These are phyloP conservation scores for Pelargonium cotyledonis DNA, from an alignment of 441 rosid species.

Conservation along the genomic window DNA sequence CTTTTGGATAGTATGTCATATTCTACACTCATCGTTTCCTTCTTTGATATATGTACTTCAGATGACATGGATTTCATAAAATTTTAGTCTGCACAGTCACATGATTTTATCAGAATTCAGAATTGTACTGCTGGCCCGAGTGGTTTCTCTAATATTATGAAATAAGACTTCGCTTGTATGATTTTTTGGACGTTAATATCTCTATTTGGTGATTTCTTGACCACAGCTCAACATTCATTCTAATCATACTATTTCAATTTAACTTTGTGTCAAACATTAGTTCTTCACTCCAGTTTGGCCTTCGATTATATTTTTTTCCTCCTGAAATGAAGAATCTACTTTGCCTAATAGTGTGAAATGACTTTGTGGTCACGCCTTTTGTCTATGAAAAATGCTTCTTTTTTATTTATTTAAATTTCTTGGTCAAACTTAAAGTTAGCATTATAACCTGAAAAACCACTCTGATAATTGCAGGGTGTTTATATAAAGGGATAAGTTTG, in stretches of 20 bases:
- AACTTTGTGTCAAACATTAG: slow-evolving; percentile 6
- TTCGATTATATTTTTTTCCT: background rate
- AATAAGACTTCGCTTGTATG: background rate
- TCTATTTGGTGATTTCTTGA: slow-evolving; percentile 7
- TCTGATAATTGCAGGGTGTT: background rate
- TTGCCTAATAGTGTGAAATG: no score
- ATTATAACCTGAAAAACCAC: background rate
- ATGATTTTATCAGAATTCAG: background rate
- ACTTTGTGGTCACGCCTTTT: no score
- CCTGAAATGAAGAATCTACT: background rate
- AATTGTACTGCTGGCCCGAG: background rate
- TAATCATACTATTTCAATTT: background rate
- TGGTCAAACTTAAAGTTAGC: background rate
- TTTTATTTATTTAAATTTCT: no score
- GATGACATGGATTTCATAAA: background rate
- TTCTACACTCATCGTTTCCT: slow-evolving; percentile 11
- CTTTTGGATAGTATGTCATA: slow-evolving; percentile 79
- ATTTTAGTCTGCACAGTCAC: background rate
- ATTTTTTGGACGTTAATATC: background rate
- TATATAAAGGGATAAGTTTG: background rate
- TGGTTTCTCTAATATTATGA: background rate
- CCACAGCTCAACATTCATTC: background rate
- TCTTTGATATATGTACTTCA: slow-evolving; percentile 3
- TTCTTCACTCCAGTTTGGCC: background rate
- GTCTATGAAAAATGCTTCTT: no score